These are phyloP conservation scores for Flaveria brownii DNA, from an alignment of 129 eudicot genomes.

Conservation along the genomic window DNA sequence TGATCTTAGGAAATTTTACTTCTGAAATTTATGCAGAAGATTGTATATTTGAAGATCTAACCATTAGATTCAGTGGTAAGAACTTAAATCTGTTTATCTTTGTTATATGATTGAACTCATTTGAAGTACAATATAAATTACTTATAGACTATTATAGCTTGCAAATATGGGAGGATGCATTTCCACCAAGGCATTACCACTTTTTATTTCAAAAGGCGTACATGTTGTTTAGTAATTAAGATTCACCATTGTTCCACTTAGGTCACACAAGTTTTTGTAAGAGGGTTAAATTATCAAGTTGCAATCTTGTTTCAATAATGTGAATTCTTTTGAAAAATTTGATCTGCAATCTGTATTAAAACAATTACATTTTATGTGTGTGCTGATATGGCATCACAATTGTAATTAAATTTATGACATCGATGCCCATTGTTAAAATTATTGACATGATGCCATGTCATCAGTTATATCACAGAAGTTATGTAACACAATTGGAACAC, in stretches of 20 bases:
- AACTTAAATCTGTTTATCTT: background rate
- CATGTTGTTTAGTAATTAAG: background rate
- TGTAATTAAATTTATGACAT: background rate
- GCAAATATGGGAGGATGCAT: background rate
- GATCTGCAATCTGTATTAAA: background rate
- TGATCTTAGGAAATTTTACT: slow-evolving; percentile 63
- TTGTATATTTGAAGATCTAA: slow-evolving; percentile 93
- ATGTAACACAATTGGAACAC: background rate
- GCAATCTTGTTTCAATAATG: background rate
- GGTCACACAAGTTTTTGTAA: background rate
- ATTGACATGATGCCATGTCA: background rate
- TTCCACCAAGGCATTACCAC: background rate
- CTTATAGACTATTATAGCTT: background rate
- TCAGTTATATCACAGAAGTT: background rate
- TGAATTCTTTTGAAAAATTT: background rate
- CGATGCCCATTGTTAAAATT: background rate
- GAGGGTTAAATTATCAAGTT: background rate
- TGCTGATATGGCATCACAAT: background rate
- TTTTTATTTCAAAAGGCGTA: background rate
- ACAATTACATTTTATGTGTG: background rate
- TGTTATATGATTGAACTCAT: background rate
- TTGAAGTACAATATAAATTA: too few relatives aligned
- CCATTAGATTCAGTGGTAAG: slow-evolving; percentile 78
- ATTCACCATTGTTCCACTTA: background rate
- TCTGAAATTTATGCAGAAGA: slow-evolving; percentile 74